phyloP scores from a whole-genome alignment of 2,329 filamentous ascomycete species.

The Ophiostoma sp. region DNA sequence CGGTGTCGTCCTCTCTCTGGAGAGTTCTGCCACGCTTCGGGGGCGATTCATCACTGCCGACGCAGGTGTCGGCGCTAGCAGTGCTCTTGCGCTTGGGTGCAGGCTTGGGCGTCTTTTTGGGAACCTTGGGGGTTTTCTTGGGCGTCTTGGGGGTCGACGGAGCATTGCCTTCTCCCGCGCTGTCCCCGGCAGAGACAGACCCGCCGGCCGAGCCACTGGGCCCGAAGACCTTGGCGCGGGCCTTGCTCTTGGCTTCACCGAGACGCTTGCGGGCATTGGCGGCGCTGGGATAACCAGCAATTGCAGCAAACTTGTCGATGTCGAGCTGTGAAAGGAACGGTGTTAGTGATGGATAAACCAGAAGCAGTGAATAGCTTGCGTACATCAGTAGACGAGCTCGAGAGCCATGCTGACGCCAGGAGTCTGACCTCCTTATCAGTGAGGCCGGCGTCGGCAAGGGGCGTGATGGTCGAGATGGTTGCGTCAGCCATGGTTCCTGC shows the following conservation, averaged over 20 bases:
- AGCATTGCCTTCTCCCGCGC: no score
- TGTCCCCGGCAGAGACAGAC: neutral
- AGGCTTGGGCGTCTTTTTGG: neutral
- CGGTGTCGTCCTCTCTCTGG: neutral
- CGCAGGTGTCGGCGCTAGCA: neutral
- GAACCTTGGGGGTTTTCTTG: slow-evolving; percentile 9
- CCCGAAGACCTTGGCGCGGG: slow-evolving; percentile 30
- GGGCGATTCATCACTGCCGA: neutral
- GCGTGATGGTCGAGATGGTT: slow-evolving; percentile 3
- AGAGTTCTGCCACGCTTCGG: slow-evolving; percentile 12
- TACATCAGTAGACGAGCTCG: slow-evolving; percentile 8
- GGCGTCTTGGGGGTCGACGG: neutral
- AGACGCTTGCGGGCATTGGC: slow-evolving; percentile 46
- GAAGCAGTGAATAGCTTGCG: neutral
- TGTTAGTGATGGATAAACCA: neutral
- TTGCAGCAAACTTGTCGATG: slow-evolving; percentile 23
- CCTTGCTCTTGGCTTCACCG: slow-evolving; percentile 50
- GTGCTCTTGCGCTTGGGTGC: slow-evolving; percentile 18
- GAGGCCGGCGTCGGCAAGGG: slow-evolving; percentile 16
- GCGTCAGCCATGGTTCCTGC: neutral
- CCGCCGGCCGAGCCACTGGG: neutral
- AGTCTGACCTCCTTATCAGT: slow-evolving; percentile 19
- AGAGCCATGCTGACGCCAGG: slow-evolving; percentile 24
- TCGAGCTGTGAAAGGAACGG: slow-evolving; percentile 22
- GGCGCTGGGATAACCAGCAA: slow-evolving; percentile 24